Percentiles rank a stretch among this genome's conserved stretches.
These are phyloP conservation scores for Vanilla planifolia DNA, from an alignment of 106 monocot genomes.

Conservation along the genomic window DNA sequence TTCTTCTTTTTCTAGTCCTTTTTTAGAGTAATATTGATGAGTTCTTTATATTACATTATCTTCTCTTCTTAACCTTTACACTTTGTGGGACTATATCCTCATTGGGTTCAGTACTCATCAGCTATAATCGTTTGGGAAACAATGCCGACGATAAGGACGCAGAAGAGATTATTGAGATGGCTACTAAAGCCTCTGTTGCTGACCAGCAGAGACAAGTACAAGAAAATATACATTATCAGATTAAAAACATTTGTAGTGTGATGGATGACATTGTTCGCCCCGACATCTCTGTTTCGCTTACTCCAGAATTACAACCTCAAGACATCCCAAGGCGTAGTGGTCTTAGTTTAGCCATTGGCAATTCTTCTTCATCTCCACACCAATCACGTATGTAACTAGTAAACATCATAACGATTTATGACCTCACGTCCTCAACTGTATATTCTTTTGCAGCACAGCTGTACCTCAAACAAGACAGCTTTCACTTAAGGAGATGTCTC, in stretches of 20 bases:
- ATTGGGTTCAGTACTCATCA: constrained; percentile 14
- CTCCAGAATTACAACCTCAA: constrained; percentile 6
- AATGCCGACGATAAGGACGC: constrained; percentile 86
- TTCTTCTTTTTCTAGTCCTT: no score
- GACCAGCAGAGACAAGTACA: constrained; percentile 90
- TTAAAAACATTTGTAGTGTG: constrained; percentile 43
- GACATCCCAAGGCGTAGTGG: constrained; percentile 47
- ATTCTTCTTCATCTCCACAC: constrained; percentile 18
- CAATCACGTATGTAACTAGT: constrained; percentile 51
- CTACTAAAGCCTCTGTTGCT: constrained; percentile 68
- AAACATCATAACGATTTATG: no score
- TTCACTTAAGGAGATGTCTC: constrained; percentile 45
- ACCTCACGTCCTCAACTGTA: no score
- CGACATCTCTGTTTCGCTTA: constrained; percentile 9
- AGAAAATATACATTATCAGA: constrained; percentile 76
- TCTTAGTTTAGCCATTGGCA: constrained; percentile 78
- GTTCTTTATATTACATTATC: not conserved
- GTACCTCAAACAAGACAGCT: constrained; percentile 46
- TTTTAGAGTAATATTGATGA: no score
- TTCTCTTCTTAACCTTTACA: not conserved
- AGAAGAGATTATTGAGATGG: constrained; percentile 86
- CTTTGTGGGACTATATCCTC: no score
- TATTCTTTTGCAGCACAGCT: constrained; percentile 86
- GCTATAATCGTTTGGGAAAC: constrained; percentile 77
- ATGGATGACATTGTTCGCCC: constrained; percentile 72